Evolutionary conservation across 1,284 basidiomycete species (phyloP).

Genomic region (Sporisorium exsertum): DNA sequence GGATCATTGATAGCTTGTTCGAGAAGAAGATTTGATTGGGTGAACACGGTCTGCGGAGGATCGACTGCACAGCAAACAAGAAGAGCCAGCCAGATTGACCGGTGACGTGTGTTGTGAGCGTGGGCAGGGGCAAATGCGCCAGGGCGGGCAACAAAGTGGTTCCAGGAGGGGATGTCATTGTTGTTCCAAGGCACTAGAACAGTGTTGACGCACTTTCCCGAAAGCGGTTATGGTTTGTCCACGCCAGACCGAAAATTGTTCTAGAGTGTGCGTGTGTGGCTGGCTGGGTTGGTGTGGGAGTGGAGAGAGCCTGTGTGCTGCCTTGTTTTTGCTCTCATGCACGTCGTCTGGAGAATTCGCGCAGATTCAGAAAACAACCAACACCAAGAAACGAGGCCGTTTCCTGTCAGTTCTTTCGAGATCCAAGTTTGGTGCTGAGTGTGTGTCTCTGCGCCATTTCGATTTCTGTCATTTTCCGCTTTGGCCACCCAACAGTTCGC

Average conservation of each 20-base stretch:
- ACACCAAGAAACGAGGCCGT: not conserved
- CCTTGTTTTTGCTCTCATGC: constrained; percentile 4
- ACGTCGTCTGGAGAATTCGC: constrained; percentile 13
- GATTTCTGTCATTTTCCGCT: constrained; percentile 5
- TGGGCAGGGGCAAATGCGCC: no score
- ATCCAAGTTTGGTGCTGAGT: no score
- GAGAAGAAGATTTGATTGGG: not conserved
- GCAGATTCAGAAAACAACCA: constrained; percentile 1
- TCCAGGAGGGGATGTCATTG: not conserved
- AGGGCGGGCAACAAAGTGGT: not conserved
- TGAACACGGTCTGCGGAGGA: not conserved
- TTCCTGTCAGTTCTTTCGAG: not conserved
- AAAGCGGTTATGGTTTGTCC: not conserved
- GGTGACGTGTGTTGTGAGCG: not conserved
- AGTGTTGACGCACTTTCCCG: not conserved
- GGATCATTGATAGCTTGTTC: not conserved
- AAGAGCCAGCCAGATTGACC: not conserved
- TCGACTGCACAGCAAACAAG: not conserved
- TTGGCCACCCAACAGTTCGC: constrained; percentile 12
- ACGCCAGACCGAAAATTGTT: not conserved
- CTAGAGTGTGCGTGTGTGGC: not conserved
- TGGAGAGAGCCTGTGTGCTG: not conserved
- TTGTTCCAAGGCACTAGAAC: not conserved
- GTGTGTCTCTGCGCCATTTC: no score
- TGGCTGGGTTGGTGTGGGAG: not conserved